Base-by-base conservation (phyloP, 2,329 filamentous ascomycete species). In the Teratosphaeria zuluensis region DNA sequence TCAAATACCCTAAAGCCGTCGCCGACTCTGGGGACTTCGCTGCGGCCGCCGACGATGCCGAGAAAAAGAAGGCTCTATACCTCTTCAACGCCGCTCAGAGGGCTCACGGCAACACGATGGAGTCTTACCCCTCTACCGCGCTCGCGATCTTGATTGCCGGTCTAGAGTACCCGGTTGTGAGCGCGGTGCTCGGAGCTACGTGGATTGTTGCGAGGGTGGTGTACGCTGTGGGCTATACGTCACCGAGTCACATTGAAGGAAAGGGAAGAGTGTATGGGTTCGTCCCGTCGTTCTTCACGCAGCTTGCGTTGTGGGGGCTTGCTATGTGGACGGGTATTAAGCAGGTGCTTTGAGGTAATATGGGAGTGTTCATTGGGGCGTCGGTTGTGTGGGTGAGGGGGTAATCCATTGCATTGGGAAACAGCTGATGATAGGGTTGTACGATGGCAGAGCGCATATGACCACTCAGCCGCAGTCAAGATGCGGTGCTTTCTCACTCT, bases 1-100 rank as follows among this genome's bases (percentile, higher is more conserved):
- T 85, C 61, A 74, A 16, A 24, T 85, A 85, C 70, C 84, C 84
- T 14, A 80, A 81, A 72, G 72, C 75, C 68, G 84, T 83, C 72
- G 83, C 84, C 32, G 80, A 80, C 24, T 71, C 75, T 54, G 77
- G 81, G 60, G 78, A 84, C 69, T 75, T 81, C 69, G 76, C 69
- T 38, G 66, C 71, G 16, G 79, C 72, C 21, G 66, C 71, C 16
- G 79, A 72, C 21, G 32, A 66, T 68, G 28, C 38, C 0, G 68
- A 71, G 14, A 76, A 68, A 73, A 77, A 73, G 73, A 65, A 70
- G 67, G 72, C 66, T 24, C 70, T 78, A 66, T 69, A 77, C 59
- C 65, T 74, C 33, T 79, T 78, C 73, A 80, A 80, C 71, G 72
- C 65, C 73, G 81, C 80, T 28, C 80, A 83, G 65, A 76, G 81